phyloP scores from a whole-genome alignment of 371 early-diverging fungal genomes.

The Smittium mucronatum region DNA sequence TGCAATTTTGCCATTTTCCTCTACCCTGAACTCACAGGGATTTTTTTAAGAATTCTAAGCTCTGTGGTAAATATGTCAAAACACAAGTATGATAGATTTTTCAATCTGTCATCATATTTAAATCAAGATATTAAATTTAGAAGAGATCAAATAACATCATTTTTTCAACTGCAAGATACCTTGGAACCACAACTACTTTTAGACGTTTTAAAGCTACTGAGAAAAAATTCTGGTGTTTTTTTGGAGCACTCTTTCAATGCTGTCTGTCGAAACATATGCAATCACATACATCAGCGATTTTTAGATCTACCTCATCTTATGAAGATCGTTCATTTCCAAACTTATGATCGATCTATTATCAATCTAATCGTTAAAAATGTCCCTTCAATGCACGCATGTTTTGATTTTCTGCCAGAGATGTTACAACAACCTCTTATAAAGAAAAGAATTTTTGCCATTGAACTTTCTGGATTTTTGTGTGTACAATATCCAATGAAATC shows the following conservation, averaged over 20 bases:
- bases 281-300: constrained; percentile 37
- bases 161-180: constrained; percentile 39
- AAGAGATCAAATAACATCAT: constrained; percentile 29
- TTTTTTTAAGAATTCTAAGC: constrained; percentile 34
- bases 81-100: constrained; percentile 23
- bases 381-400: constrained; percentile 45
- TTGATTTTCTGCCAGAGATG: constrained; percentile 42
- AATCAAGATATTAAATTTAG: constrained; percentile 20
- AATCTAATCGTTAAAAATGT: constrained; percentile 31
- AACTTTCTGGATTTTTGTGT: constrained; percentile 31
- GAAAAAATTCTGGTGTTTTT: not conserved
- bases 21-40: constrained; percentile 24
- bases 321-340: constrained; percentile 41
- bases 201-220: constrained; percentile 16
- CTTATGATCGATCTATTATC: constrained; percentile 27
- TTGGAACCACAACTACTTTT: constrained; percentile 36
- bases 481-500: constrained; percentile 37
- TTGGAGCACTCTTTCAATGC: constrained; percentile 9
- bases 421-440: constrained; percentile 28
- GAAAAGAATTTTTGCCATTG: constrained; percentile 36
- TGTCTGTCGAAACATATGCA: constrained; percentile 20
- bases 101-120: constrained; percentile 13
- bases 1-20: constrained; percentile 30
- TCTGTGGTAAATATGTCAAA: constrained; percentile 32
- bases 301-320: constrained; percentile 30